phyloP scores from a whole-genome alignment of 1,139 yeast genomes.

The Pichia sp. region DNA sequence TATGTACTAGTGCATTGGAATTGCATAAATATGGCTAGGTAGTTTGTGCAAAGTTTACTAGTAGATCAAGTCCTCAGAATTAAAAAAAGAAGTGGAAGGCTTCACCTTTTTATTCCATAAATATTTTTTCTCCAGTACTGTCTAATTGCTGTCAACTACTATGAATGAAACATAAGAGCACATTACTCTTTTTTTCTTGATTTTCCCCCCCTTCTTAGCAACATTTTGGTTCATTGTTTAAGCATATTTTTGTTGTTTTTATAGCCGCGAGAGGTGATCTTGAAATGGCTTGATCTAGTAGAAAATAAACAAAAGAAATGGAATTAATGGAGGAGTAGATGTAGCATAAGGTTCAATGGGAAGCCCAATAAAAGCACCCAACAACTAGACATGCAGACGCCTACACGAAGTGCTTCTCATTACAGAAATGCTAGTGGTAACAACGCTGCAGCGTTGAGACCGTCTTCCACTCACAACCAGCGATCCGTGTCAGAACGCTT shows the following conservation, averaged over 20 bases:
- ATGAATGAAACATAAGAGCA: too few species aligned
- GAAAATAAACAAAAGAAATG: not conserved
- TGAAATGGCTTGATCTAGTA: not conserved
- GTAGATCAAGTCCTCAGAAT: not conserved
- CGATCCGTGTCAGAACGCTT: slow-evolving; percentile 18
- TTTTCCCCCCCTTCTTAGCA: not conserved
- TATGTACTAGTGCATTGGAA: slow-evolving; percentile 17
- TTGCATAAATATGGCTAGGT: slow-evolving; percentile 2
- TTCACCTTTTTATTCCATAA: too few species aligned
- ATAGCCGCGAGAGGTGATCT: not conserved
- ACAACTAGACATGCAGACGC: slow-evolving; percentile 11
- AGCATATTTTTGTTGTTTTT: not conserved
- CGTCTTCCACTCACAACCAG: not conserved
- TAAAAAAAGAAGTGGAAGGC: too few species aligned
- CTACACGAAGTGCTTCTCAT: slow-evolving; percentile 8
- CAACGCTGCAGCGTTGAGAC: not conserved
- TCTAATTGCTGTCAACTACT: too few species aligned
- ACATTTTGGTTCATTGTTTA: not conserved
- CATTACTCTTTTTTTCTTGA: too few species aligned
- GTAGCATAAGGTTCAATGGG: not conserved
- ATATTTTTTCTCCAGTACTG: too few species aligned
- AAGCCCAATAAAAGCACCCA: not conserved
- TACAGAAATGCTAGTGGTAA: not conserved
- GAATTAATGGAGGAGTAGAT: not conserved
- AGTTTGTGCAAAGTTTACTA: not conserved